These are phyloP conservation scores for Penicillium paxilli DNA, from an alignment of 495 filamentous ascomycete species.

Conservation along the genomic window DNA sequence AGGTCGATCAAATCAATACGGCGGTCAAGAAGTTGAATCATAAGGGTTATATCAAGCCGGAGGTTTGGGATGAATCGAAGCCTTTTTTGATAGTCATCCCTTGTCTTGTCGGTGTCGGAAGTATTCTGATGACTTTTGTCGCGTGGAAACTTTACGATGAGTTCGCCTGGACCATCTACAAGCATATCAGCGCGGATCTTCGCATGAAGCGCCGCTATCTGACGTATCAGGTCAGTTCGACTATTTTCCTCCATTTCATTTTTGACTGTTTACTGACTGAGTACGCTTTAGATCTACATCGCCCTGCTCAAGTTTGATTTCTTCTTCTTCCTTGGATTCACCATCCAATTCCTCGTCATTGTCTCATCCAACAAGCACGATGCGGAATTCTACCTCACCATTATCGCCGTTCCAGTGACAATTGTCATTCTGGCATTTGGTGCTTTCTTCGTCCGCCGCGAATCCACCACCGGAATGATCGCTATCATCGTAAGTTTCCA, in stretches of 20 bases:
- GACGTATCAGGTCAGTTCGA: constrained; percentile 81
- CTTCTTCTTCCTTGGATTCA: constrained; percentile 99
- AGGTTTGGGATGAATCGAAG: constrained; percentile 65
- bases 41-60: constrained; percentile 31
- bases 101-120: constrained; percentile 74
- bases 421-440: constrained; percentile 83
- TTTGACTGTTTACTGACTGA: constrained; percentile 12
- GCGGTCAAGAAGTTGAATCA: constrained; percentile 57
- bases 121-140: constrained; percentile 68
- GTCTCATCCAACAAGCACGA: constrained; percentile 67
- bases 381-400: constrained; percentile 80
- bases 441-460: constrained; percentile 79
- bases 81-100: constrained; percentile 86
- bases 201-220: constrained; percentile 95
- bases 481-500: constrained; percentile 61
- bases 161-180: constrained; percentile 99
- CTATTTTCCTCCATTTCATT: not conserved
- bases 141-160: constrained; percentile 97
- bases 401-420: constrained; percentile 86
- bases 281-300: constrained; percentile 80
- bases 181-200: constrained; percentile 97
- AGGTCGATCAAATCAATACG: constrained; percentile 81
- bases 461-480: constrained; percentile 76
- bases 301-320: constrained; percentile 98
- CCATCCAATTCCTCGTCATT: constrained; percentile 94